Percentiles rank a stretch among this genome's conserved stretches.
phyloP scores from a whole-genome alignment of 129 eudicot species.

The Pulicaria dysenterica region DNA sequence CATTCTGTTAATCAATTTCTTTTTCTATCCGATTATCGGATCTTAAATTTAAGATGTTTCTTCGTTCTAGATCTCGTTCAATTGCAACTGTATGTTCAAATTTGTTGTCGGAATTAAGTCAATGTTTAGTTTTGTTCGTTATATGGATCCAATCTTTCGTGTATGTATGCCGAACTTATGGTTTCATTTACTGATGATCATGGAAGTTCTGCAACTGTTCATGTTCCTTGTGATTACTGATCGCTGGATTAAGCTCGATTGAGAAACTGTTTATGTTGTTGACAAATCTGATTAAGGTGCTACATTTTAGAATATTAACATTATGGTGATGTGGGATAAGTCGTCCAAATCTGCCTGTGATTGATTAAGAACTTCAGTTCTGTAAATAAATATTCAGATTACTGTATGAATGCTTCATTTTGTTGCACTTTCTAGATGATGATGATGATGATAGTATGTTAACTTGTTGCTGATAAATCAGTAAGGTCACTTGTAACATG shows the following conservation, averaged over 20 bases:
- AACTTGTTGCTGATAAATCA: too few species aligned
- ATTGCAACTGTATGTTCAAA: constrained; percentile 9
- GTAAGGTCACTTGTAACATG: too few species aligned
- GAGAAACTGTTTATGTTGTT: constrained; percentile 8
- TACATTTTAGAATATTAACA: background rate
- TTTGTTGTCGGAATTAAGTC: background rate
- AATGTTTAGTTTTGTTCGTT: background rate
- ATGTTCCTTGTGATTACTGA: background rate
- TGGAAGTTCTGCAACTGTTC: background rate
- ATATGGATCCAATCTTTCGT: background rate
- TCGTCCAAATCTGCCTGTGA: background rate
- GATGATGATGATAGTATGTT: too few species aligned
- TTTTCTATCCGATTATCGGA: background rate
- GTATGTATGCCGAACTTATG: background rate
- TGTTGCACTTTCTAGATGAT: too few species aligned
- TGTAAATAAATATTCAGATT: background rate
- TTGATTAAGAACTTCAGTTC: background rate
- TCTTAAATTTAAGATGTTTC: constrained; percentile 12
- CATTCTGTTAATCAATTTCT: background rate
- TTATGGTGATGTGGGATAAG: background rate
- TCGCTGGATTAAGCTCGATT: background rate
- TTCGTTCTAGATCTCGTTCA: constrained; percentile 1
- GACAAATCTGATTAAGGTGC: background rate
- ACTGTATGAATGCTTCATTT: background rate
- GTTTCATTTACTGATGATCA: constrained; percentile 6